Evolutionary conservation across 768 basidiomycete genomes (phyloP).

Genomic region (Neoboletus subvelutipes): DNA sequence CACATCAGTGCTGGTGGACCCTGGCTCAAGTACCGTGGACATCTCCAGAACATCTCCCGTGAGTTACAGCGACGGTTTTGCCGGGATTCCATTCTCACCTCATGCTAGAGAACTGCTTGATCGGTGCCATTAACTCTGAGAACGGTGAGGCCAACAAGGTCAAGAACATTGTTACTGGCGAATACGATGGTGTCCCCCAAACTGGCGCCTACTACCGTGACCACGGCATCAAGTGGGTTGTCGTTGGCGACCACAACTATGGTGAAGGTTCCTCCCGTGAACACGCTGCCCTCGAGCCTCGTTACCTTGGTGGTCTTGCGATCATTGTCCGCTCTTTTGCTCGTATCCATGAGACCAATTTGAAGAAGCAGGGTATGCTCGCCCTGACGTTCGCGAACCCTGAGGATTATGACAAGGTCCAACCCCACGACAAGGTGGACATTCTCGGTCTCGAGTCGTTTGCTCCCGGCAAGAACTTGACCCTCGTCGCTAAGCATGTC

Average conservation of each 20-base stretch:
- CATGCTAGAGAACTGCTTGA: slow-evolving; percentile 85
- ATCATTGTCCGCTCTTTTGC: slow-evolving; percentile 97
- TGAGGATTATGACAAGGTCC: slow-evolving; percentile 92
- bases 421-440: slow-evolving; percentile 83
- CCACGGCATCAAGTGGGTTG: slow-evolving; percentile 92
- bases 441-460: slow-evolving; percentile 88
- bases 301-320: slow-evolving; percentile 92
- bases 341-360: slow-evolving; percentile 96
- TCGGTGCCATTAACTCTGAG: slow-evolving; percentile 95
- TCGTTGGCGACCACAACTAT: slow-evolving; percentile 94
- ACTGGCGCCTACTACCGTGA: slow-evolving; percentile 89
- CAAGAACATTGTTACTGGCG: slow-evolving; percentile 86
- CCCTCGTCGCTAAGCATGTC: slow-evolving; percentile 75
- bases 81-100: slow-evolving; percentile 6
- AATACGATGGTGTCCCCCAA: slow-evolving; percentile 82
- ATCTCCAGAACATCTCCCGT: slow-evolving; percentile 98
- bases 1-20: slow-evolving; percentile 98
- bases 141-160: slow-evolving; percentile 96
- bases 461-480: slow-evolving; percentile 89
- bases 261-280: slow-evolving; percentile 98
- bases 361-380: slow-evolving; percentile 99
- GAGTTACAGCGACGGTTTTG: slow-evolving; percentile 26
- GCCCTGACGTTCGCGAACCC: slow-evolving; percentile 91
- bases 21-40: slow-evolving; percentile 99
- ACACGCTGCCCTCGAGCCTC: slow-evolving; percentile 94